Percentiles rank a stretch among this genome's conserved stretches.
These are phyloP conservation scores for Telopea speciosissima DNA, from an alignment of 177 flowering plant genomes.

Conservation along the genomic window DNA sequence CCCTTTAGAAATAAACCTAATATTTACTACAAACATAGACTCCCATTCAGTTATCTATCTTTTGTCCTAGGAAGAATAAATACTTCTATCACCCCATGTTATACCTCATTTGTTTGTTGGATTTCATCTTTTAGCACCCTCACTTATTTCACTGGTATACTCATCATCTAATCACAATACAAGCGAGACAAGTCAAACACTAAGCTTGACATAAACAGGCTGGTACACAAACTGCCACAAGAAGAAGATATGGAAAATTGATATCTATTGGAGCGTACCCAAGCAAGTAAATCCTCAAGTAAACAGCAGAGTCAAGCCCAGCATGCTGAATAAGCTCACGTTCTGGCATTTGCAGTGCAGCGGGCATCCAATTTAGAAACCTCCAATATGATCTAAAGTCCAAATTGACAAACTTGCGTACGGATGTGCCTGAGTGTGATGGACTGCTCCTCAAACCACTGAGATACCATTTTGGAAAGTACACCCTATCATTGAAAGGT, in stretches of 20 bases:
- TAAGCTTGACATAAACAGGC: neutral
- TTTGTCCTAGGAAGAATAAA: no score
- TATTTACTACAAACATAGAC: no score
- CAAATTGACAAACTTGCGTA: constrained; percentile 57
- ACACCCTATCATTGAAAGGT: constrained; percentile 72
- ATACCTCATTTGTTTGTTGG: no score
- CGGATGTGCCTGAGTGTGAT: constrained; percentile 35
- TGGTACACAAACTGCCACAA: no score
- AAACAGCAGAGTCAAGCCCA: constrained; percentile 77
- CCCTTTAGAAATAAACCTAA: no score
- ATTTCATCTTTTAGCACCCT: no score
- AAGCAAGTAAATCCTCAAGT: constrained; percentile 52
- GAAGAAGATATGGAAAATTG: no score
- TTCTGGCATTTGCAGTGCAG: constrained; percentile 74
- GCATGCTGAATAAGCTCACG: constrained; percentile 79
- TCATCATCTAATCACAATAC: neutral
- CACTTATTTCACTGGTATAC: no score
- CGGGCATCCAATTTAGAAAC: constrained; percentile 80
- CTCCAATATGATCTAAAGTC: constrained; percentile 54
- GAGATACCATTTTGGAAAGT: constrained; percentile 82
- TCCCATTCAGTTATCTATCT: no score
- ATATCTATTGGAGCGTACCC: constrained; percentile 29
- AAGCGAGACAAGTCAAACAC: neutral
- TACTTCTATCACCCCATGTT: no score
- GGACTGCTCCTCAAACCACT: constrained; percentile 66